Evolutionary conservation across 2,329 filamentous ascomycete genomes (phyloP).

Genomic region (Neurospora sp.): DNA sequence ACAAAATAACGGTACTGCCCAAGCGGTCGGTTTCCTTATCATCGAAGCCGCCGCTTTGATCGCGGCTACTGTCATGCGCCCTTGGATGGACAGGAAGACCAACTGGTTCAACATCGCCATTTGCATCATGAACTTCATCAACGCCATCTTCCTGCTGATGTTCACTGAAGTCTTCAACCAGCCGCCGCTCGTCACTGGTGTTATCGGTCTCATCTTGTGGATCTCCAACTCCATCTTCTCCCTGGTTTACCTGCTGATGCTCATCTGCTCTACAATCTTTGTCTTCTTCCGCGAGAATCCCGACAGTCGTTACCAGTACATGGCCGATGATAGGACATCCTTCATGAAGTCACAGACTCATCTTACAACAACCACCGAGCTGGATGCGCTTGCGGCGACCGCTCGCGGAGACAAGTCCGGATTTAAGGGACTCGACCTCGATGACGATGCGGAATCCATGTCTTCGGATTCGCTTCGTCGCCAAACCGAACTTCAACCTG

Average conservation of each 20-base stretch:
- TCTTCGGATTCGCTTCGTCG: conserved; percentile 46
- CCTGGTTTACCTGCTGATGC: conserved; percentile 64
- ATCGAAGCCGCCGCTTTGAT: conserved; percentile 67
- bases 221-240: conserved; percentile 71
- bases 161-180: conserved; percentile 76
- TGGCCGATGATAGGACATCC: conserved; percentile 79
- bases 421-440: conserved; percentile 53
- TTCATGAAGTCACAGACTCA: conserved; percentile 85
- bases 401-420: conserved; percentile 62
- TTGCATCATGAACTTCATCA: conserved; percentile 71
- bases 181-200: conserved; percentile 66
- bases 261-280: conserved; percentile 54
- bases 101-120: conserved; percentile 87
- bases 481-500: conserved; percentile 23
- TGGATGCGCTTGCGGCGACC: conserved; percentile 73
- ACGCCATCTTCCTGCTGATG: conserved; percentile 68
- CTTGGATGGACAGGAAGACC: conserved; percentile 95
- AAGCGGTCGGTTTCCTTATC: conserved; percentile 66
- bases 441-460: conserved; percentile 62
- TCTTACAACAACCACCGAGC: conserved; percentile 59
- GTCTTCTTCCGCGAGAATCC: conserved; percentile 78
- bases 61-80: conserved; percentile 61
- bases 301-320: conserved; percentile 77
- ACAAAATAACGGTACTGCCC: conserved; percentile 55
- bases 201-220: conserved; percentile 78